Evolutionary conservation across 2,329 filamentous ascomycete species (phyloP).

Genomic region (Torrubiella hemipterigena): DNA sequence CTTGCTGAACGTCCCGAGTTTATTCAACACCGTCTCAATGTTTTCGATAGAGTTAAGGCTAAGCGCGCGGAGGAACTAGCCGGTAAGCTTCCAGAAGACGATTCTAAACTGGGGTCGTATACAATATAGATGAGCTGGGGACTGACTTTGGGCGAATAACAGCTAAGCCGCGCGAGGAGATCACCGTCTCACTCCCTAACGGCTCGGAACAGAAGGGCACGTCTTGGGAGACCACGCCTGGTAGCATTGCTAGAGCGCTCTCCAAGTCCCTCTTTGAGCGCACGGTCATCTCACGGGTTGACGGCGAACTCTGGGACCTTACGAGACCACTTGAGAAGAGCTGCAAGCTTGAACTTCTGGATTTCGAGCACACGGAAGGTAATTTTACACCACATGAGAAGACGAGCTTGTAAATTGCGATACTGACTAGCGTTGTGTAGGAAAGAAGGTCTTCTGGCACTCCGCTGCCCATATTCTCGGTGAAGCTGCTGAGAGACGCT

Average conservation of each 20-base stretch:
- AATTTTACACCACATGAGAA: no score
- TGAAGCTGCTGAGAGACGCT: constrained; percentile 82
- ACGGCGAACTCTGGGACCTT: constrained; percentile 84
- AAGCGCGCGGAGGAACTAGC: constrained; percentile 65
- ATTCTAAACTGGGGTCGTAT: no score
- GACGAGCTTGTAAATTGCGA: neutral
- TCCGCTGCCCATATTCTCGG: constrained; percentile 93
- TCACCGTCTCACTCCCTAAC: constrained; percentile 62
- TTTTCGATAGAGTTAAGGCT: constrained; percentile 84
- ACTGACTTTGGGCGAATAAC: constrained; percentile 22
- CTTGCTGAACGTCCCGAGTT: constrained; percentile 52
- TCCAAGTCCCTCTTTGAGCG: constrained; percentile 77
- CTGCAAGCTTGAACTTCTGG: constrained; percentile 73
- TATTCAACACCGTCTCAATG: constrained; percentile 68
- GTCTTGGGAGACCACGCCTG: constrained; percentile 86
- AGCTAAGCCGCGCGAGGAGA: constrained; percentile 58
- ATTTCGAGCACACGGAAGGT: constrained; percentile 51
- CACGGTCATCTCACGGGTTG: constrained; percentile 75
- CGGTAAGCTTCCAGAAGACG: no score
- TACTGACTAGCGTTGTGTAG: constrained; percentile 20
- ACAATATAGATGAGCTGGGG: neutral
- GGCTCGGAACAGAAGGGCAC: constrained; percentile 62
- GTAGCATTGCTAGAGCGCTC: constrained; percentile 63
- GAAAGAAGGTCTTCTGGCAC: constrained; percentile 96
- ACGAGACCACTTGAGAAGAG: constrained; percentile 80